Evolutionary conservation across 1,284 basidiomycete genomes (phyloP).

Genomic region (Grifola frondosa): DNA sequence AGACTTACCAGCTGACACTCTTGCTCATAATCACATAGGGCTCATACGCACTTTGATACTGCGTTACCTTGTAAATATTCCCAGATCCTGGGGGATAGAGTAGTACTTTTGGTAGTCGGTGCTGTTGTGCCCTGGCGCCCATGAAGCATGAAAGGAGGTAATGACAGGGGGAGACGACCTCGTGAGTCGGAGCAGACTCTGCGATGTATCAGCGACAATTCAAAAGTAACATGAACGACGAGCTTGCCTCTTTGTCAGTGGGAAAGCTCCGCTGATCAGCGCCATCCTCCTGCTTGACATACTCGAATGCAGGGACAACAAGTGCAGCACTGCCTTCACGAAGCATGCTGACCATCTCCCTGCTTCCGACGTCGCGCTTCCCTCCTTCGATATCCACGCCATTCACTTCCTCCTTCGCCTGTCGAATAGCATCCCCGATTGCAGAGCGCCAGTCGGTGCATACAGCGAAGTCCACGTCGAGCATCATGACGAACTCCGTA

Average conservation of each 20-base stretch:
- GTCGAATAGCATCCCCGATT: constrained; percentile 37
- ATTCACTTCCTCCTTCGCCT: constrained; percentile 4
- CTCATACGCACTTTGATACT: constrained; percentile 80
- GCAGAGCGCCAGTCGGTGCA: constrained; percentile 75
- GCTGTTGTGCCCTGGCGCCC: constrained; percentile 77
- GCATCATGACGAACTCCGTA: constrained; percentile 83
- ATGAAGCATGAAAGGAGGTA: constrained; percentile 74
- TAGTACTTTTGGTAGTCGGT: constrained; percentile 77
- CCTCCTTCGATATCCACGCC: not conserved
- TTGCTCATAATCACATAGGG: constrained; percentile 81
- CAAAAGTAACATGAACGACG: not conserved
- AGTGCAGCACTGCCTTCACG: constrained; percentile 60
- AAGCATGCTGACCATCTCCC: constrained; percentile 36
- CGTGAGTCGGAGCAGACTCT: constrained; percentile 60
- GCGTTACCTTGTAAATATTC: constrained; percentile 69
- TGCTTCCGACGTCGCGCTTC: constrained; percentile 21
- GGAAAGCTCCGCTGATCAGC: constrained; percentile 60
- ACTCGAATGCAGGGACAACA: constrained; percentile 82
- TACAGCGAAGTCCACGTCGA: constrained; percentile 83
- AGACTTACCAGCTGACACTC: constrained; percentile 63
- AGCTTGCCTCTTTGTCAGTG: constrained; percentile 55
- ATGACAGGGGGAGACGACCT: constrained; percentile 45
- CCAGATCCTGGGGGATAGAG: constrained; percentile 50
- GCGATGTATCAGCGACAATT: not conserved
- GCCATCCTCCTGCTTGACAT: constrained; percentile 60